Conservation (phyloP, 768 basidiomycete genomes). For the Podaxis sp. region DNA sequence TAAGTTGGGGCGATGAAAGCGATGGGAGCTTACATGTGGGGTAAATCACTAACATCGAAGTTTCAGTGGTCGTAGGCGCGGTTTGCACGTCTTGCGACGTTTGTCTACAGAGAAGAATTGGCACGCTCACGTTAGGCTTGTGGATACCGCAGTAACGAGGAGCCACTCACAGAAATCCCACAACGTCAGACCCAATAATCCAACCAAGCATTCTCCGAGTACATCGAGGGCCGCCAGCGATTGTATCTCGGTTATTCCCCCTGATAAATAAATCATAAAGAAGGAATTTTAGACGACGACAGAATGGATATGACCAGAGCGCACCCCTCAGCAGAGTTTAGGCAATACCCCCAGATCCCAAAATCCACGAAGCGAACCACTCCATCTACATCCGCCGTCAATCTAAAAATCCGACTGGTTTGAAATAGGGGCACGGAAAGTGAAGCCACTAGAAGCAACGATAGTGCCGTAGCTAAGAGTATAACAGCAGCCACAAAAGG, state of each 20-base stretch:
- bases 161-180: neutral
- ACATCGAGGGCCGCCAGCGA: neutral
- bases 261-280: neutral
- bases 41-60: neutral
- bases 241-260: neutral
- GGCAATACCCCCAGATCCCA: slow-evolving; percentile 13
- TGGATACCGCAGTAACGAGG: too few species aligned
- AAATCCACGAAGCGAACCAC: neutral
- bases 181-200: neutral
- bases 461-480: neutral
- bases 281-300: too few species aligned
- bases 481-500: neutral
- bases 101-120: neutral
- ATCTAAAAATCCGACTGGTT: neutral
- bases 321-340: neutral
- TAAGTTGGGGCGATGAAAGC: neutral
- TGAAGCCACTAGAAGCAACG: neutral
- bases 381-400: slow-evolving; percentile 4
- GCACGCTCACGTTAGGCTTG: too few species aligned
- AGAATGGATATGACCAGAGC: neutral
- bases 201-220: neutral
- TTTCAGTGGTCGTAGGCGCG: neutral
- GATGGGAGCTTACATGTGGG: neutral
- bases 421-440: slow-evolving; percentile 1
- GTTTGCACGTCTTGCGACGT: neutral